phyloP scores from a whole-genome alignment of 2,329 filamentous ascomycete genomes.

The Thielaviopsis musarum region DNA sequence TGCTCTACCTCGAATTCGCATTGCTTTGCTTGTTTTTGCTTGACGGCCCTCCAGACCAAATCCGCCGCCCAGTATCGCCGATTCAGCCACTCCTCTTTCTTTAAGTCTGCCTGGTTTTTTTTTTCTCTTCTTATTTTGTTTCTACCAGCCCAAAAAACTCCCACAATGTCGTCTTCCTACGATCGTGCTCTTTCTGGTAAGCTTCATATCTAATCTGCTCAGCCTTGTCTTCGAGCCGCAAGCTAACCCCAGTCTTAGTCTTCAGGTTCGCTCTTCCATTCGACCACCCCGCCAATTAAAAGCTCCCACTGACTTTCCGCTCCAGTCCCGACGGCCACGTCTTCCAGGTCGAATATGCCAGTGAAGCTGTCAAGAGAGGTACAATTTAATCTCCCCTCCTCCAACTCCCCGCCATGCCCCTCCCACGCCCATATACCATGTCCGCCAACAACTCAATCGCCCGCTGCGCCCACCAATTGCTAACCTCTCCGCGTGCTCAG shows the following conservation, averaged over 20 bases:
- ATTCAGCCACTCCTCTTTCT: background rate
- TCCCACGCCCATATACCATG: background rate
- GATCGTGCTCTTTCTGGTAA: constrained; percentile 97
- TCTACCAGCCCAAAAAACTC: constrained; percentile 4
- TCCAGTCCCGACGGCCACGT: constrained; percentile 93
- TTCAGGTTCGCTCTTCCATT: constrained; percentile 51
- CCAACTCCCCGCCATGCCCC: constrained; percentile 5
- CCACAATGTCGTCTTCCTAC: constrained; percentile 76
- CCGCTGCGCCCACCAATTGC: constrained; percentile 2
- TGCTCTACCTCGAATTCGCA: background rate
- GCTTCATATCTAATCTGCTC: constrained; percentile 20
- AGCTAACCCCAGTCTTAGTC: constrained; percentile 43
- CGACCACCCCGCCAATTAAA: constrained; percentile 36
- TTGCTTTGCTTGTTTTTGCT: background rate
- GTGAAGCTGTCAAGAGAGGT: constrained; percentile 98
- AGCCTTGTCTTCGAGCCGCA: constrained; percentile 16
- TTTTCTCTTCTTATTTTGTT: background rate
- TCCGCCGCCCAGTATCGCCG: background rate
- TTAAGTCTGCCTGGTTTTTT: background rate
- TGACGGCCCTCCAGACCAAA: background rate
- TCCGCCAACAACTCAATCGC: background rate
- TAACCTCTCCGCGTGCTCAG: constrained; percentile 27
- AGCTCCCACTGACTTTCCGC: constrained; percentile 25
- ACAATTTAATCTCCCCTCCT: constrained; percentile 16
- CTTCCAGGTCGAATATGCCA: constrained; percentile 98